Conservation (phyloP, 768 basidiomycete species). For the Amanita rubescens region DNA sequence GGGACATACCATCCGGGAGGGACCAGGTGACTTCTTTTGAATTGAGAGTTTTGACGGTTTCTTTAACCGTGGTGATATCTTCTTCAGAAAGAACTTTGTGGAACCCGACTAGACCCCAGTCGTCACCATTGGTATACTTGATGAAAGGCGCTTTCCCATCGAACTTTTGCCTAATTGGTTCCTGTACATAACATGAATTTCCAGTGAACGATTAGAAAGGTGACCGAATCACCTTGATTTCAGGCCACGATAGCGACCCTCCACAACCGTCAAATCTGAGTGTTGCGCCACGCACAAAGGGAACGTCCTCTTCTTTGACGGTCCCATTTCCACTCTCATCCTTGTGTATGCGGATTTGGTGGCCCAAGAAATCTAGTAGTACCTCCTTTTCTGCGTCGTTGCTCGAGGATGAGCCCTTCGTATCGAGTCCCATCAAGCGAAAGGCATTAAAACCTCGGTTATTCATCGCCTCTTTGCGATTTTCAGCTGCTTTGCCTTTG, state of each 20-base stretch:
- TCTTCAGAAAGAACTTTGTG: conserved; percentile 66
- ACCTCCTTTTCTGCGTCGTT: conserved; percentile 42
- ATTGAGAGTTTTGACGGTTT: conserved; percentile 56
- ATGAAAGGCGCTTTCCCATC: conserved; percentile 44
- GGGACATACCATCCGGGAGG: conserved; percentile 42
- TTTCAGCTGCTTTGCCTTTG: conserved; percentile 58
- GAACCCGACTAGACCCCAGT: conserved; percentile 48
- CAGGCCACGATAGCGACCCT: conserved; percentile 39
- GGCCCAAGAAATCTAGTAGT: conserved; percentile 69
- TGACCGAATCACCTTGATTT: conserved; percentile 36
- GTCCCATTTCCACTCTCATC: conserved; percentile 55
- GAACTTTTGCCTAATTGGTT: conserved; percentile 43
- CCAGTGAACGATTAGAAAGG: background rate
- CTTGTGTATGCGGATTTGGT: conserved; percentile 54
- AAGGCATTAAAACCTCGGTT: conserved; percentile 74
- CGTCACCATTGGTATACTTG: conserved; percentile 38
- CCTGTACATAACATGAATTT: conserved; percentile 18
- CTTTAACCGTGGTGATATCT: conserved; percentile 62
- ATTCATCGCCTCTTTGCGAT: conserved; percentile 48
- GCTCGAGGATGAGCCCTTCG: conserved; percentile 23
- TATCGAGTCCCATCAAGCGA: conserved; percentile 45
- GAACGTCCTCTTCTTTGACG: conserved; percentile 53
- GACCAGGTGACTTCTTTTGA: conserved; percentile 60
- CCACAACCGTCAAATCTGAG: conserved; percentile 52
- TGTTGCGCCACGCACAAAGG: conserved; percentile 47